Conservation (phyloP, 2,329 filamentous ascomycete genomes). For the Fusarium nematophilum region DNA sequence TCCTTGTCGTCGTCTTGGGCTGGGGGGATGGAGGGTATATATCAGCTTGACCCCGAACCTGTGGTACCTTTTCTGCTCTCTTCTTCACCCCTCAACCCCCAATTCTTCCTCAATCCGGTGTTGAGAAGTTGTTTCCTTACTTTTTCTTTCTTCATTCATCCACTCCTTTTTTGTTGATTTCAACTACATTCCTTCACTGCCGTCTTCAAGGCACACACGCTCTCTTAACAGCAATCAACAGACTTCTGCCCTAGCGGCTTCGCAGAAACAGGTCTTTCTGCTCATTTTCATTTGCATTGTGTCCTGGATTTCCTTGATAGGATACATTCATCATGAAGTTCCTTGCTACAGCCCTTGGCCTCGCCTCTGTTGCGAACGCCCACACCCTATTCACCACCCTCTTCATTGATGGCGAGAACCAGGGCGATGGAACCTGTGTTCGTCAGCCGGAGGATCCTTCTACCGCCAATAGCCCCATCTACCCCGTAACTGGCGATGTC, state of each 20-base stretch:
- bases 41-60: constrained; percentile 2
- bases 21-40: constrained; percentile 35
- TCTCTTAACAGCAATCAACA: constrained; percentile 19
- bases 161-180: constrained; percentile 33
- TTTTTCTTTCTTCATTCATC: constrained; percentile 24
- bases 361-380: constrained; percentile 56
- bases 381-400: constrained; percentile 75
- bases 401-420: constrained; percentile 69
- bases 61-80: constrained; percentile 9
- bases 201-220: constrained; percentile 20
- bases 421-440: constrained; percentile 79
- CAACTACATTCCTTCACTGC: constrained; percentile 35
- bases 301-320: background rate
- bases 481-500: constrained; percentile 65
- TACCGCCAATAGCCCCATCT: constrained; percentile 68
- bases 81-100: constrained; percentile 19
- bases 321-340: constrained; percentile 55
- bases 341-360: constrained; percentile 46
- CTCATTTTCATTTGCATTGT: constrained; percentile 2
- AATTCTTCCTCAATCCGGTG: constrained; percentile 35
- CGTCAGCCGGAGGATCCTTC: constrained; percentile 69
- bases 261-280: constrained; percentile 43
- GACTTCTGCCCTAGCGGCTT: constrained; percentile 34
- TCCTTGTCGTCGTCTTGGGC: constrained; percentile 5
- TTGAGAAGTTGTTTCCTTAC: constrained; percentile 27